phyloP scores from a whole-genome alignment of 169 alveolate genomes.

The Theileria orientalis region DNA sequence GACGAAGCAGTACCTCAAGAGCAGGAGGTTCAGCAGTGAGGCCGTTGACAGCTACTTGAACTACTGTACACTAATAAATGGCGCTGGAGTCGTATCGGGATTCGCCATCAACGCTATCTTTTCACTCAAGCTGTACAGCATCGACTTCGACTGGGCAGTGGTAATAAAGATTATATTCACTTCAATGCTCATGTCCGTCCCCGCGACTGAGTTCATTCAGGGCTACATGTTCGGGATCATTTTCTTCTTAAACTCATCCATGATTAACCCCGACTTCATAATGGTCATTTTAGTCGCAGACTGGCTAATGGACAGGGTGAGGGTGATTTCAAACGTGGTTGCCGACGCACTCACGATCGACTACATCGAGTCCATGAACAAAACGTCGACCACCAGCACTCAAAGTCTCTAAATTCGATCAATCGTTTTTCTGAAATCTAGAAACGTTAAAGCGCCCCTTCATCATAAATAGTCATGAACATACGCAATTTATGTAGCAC shows the following conservation, averaged over 20 bases:
- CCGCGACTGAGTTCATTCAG: conserved; percentile 23
- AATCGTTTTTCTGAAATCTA: too few relatives aligned
- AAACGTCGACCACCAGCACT: not conserved
- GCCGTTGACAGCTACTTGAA: conserved; percentile 15
- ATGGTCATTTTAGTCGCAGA: conserved; percentile 11
- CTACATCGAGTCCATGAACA: conserved; percentile 27
- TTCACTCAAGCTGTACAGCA: conserved; percentile 9
- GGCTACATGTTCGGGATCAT: conserved; percentile 28
- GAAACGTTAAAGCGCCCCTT: too few relatives aligned
- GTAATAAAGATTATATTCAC: conserved; percentile 14
- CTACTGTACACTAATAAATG: conserved; percentile 24
- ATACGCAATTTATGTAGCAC: too few relatives aligned
- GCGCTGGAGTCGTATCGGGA: conserved; percentile 18
- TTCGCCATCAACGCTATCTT: conserved; percentile 25
- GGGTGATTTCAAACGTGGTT: conserved; percentile 19
- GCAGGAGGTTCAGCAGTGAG: conserved; percentile 17
- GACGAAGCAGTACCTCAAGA: conserved; percentile 27
- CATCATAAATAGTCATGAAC: too few relatives aligned
- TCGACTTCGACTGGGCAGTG: conserved; percentile 31
- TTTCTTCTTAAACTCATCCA: conserved; percentile 24
- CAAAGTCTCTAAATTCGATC: not conserved
- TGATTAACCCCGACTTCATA: conserved; percentile 19
- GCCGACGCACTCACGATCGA: conserved; percentile 32
- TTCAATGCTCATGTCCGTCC: not conserved
- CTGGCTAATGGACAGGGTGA: conserved; percentile 22